phyloP scores from a whole-genome alignment of 495 filamentous ascomycete genomes.

The Penicillium canariense region DNA sequence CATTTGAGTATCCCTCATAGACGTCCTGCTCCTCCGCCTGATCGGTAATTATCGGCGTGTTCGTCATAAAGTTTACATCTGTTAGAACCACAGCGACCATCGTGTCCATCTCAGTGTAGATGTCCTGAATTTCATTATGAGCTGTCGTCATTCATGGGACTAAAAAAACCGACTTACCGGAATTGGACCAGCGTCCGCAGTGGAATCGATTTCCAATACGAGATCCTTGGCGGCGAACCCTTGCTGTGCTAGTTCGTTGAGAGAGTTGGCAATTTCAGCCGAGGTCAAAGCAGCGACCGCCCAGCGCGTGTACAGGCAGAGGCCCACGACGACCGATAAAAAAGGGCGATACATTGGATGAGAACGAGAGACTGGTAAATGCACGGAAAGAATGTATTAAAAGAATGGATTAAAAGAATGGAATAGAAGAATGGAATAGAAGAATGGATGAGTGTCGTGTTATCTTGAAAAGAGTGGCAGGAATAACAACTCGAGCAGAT shows the following conservation, averaged over 20 bases:
- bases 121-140: slow-evolving; percentile 6
- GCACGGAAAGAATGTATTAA: neutral
- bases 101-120: slow-evolving; percentile 12
- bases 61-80: slow-evolving; percentile 6
- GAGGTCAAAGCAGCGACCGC: slow-evolving; percentile 7
- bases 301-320: slow-evolving; percentile 8
- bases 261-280: slow-evolving; percentile 14
- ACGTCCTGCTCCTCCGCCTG: slow-evolving; percentile 8
- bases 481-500: neutral
- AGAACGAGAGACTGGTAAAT: neutral
- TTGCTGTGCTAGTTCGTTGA: slow-evolving; percentile 17
- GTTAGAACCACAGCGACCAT: slow-evolving; percentile 12
- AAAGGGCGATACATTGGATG: neutral
- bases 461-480: neutral
- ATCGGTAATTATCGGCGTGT: slow-evolving; percentile 11
- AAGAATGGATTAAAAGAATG: neutral
- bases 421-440: neutral
- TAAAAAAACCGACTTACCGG: slow-evolving; percentile 7
- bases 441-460: neutral
- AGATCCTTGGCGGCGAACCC: slow-evolving; percentile 9
- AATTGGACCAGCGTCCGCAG: slow-evolving; percentile 12
- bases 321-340: slow-evolving; percentile 2
- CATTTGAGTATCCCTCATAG: slow-evolving; percentile 16
- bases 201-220: slow-evolving; percentile 10
- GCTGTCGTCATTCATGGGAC: neutral